These are phyloP conservation scores for Chlorella sp. DNA, from an alignment of 139 green algal genomes.

Conservation along the genomic window DNA sequence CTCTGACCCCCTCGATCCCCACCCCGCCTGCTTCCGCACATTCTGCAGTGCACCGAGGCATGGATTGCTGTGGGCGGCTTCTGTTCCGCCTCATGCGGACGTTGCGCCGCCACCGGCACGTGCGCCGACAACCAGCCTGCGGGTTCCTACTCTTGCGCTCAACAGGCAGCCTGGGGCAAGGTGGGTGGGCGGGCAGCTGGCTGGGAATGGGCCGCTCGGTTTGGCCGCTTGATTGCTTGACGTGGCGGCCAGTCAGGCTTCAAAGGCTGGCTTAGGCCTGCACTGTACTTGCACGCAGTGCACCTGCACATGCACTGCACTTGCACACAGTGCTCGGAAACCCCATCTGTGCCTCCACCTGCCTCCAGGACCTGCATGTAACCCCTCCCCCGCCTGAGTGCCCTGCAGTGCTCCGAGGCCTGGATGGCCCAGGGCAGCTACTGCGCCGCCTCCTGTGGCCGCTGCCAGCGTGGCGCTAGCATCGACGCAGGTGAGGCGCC, in stretches of 20 bases:
- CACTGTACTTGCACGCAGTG: too few species aligned
- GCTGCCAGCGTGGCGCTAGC: slow-evolving; percentile 2
- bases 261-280: too few species aligned
- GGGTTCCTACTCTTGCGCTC: not conserved
- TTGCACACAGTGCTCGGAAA: not conserved
- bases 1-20: not conserved
- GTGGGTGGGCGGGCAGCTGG: not conserved
- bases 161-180: not conserved
- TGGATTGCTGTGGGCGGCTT: slow-evolving; percentile 31
- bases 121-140: not conserved
- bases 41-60: slow-evolving; percentile 8
- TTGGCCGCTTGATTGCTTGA: not conserved
- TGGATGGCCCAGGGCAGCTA: slow-evolving; percentile 34
- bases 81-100: slow-evolving; percentile 40
- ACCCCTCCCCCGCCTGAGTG: not conserved
- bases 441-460: slow-evolving; percentile 42
- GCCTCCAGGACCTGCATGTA: not conserved
- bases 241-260: too few species aligned
- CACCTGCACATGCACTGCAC: too few species aligned
- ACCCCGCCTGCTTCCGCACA: too few species aligned
- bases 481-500: not conserved
- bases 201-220: too few species aligned
- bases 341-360: not conserved
- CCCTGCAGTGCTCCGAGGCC: slow-evolving; percentile 25
- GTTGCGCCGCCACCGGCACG: slow-evolving; percentile 13